phyloP scores from a whole-genome alignment of 1,284 basidiomycete genomes.

The Puccinia horiana region DNA sequence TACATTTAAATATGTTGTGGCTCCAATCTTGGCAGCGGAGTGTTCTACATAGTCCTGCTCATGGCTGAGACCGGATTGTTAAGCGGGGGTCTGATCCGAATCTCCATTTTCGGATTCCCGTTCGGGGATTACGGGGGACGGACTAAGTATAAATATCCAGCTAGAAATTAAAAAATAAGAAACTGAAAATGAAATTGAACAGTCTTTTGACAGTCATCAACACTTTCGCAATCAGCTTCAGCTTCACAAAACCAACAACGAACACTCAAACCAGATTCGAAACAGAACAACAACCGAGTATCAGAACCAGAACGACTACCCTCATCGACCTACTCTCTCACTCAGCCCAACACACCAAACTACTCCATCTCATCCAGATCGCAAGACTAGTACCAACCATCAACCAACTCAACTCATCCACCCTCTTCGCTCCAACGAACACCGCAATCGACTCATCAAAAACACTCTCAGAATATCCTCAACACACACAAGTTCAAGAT shows the following conservation, averaged over 20 bases:
- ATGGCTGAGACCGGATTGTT: too few relatives aligned
- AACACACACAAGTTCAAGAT: conserved; percentile 61
- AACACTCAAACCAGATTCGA: background rate
- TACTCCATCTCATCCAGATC: conserved; percentile 78
- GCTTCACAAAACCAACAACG: background rate
- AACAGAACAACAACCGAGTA: too few relatives aligned
- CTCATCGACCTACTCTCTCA: conserved; percentile 75
- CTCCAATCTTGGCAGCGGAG: too few relatives aligned
- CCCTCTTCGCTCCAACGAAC: conserved; percentile 93
- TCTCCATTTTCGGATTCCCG: too few relatives aligned
- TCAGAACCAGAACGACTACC: conserved; percentile 60
- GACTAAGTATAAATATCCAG: too few relatives aligned
- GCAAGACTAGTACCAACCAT: conserved; percentile 87
- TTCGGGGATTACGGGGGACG: too few relatives aligned
- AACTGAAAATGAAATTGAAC: too few relatives aligned
- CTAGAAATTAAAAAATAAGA: too few relatives aligned
- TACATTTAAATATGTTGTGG: too few relatives aligned
- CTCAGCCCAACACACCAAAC: conserved; percentile 76
- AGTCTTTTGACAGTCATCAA: too few relatives aligned
- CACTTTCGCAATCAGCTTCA: background rate
- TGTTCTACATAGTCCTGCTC: too few relatives aligned
- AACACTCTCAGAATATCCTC: conserved; percentile 5
- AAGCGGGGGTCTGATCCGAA: too few relatives aligned
- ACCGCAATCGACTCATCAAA: conserved; percentile 68
- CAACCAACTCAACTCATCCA: conserved; percentile 77